Conservation (phyloP, 768 basidiomycete species). For the Termitomyces sp. region DNA sequence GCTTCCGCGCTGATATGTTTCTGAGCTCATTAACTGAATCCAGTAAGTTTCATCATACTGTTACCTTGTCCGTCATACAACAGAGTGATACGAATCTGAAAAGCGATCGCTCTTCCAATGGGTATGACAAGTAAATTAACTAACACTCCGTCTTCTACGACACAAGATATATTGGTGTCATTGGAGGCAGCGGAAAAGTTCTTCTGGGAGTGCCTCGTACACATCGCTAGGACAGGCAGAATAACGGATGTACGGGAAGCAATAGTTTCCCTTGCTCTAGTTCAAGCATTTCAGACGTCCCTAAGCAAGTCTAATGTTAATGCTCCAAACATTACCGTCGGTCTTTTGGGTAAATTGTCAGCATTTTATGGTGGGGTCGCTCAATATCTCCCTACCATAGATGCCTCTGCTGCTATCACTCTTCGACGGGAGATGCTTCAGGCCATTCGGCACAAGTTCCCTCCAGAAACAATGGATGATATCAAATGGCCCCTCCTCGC, state of each 20-base stretch:
- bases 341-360: conserved; percentile 52
- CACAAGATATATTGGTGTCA: conserved; percentile 52
- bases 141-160: conserved; percentile 34
- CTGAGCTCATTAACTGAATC: conserved; percentile 89
- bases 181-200: conserved; percentile 66
- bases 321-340: conserved; percentile 51
- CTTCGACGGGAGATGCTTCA: conserved; percentile 85
- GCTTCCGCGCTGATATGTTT: conserved; percentile 83
- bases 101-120: conserved; percentile 84
- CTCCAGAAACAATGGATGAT: conserved; percentile 48
- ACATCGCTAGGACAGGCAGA: conserved; percentile 52
- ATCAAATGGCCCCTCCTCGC: conserved; percentile 66
- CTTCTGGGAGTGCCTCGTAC: conserved; percentile 59
- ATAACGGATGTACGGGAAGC: conserved; percentile 74
- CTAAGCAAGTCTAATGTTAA: conserved; percentile 55
- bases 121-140: conserved; percentile 52
- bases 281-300: conserved; percentile 75
- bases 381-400: conserved; percentile 31
- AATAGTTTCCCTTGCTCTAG: conserved; percentile 61
- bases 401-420: conserved; percentile 70
- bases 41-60: conserved; percentile 44
- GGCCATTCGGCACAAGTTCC: conserved; percentile 68
- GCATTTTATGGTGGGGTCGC: not conserved
- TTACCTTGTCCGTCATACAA: not conserved
- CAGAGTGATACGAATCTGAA: not conserved